These are phyloP conservation scores for Collybiopsis luxurians DNA, from an alignment of 768 basidiomycete genomes.

Conservation along the genomic window DNA sequence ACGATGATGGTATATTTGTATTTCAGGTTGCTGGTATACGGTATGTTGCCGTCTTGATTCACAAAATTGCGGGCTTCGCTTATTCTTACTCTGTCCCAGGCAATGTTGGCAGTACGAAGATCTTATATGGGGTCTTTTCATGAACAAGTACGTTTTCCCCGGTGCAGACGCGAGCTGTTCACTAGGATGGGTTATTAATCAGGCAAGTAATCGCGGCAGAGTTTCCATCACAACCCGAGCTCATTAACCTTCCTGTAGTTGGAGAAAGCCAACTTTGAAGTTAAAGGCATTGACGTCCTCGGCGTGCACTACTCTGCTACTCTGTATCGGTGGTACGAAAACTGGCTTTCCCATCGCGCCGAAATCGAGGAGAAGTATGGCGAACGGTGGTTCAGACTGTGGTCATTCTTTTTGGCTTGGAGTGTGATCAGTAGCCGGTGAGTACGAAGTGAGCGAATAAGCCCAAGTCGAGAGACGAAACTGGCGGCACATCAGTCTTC, in stretches of 20 bases:
- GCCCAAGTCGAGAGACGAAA: too few relatives aligned
- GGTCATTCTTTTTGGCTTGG: slow-evolving; percentile 97
- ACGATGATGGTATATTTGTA: slow-evolving; percentile 92
- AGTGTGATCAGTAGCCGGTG: slow-evolving; percentile 80
- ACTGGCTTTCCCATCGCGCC: slow-evolving; percentile 94
- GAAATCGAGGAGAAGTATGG: slow-evolving; percentile 88
- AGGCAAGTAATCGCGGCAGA: slow-evolving; percentile 27
- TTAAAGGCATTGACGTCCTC: slow-evolving; percentile 94
- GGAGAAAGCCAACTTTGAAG: slow-evolving; percentile 91
- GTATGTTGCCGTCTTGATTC: too few relatives aligned
- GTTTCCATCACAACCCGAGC: neutral
- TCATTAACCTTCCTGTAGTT: slow-evolving; percentile 42
- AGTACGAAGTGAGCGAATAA: too few relatives aligned
- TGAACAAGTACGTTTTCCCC: slow-evolving; percentile 99
- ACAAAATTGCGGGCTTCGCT: too few relatives aligned
- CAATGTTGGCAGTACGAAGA: slow-evolving; percentile 99
- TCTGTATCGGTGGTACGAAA: slow-evolving; percentile 90
- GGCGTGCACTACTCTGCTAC: slow-evolving; percentile 98
- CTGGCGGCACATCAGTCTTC: too few relatives aligned
- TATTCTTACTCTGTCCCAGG: slow-evolving; percentile 37
- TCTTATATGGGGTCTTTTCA: slow-evolving; percentile 95
- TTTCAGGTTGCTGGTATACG: slow-evolving; percentile 93
- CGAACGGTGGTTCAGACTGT: slow-evolving; percentile 90
- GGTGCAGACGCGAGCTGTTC: slow-evolving; percentile 97
- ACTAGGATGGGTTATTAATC: slow-evolving; percentile 88